Evolutionary conservation across 2,329 filamentous ascomycete genomes (phyloP).

Genomic region (Balansia obtecta): DNA sequence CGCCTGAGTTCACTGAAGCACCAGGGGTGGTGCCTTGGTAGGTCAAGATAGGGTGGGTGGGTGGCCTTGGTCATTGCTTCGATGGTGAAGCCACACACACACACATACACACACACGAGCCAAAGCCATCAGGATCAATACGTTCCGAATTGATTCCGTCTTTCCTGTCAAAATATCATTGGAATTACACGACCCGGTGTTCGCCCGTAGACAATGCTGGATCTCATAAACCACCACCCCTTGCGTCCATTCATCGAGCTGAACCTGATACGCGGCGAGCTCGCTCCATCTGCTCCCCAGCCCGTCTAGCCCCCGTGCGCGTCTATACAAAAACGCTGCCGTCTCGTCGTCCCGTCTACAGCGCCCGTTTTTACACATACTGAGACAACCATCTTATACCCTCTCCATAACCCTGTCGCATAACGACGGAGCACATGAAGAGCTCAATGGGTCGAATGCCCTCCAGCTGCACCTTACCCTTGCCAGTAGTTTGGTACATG

Average conservation of each 20-base stretch:
- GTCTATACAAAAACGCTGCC: neutral
- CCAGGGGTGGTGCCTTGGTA: too few species aligned
- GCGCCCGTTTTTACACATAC: slow-evolving; percentile 57
- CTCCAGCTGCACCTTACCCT: slow-evolving; percentile 87
- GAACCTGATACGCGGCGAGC: neutral
- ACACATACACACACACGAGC: too few species aligned
- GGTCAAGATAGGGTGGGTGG: too few species aligned
- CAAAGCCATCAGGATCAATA: neutral
- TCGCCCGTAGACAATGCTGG: slow-evolving; percentile 24
- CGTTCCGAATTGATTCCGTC: neutral
- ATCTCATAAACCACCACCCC: slow-evolving; percentile 14
- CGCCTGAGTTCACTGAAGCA: too few species aligned
- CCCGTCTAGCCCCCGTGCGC: neutral
- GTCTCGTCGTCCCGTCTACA: neutral
- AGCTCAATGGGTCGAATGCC: slow-evolving; percentile 91
- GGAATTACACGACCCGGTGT: slow-evolving; percentile 21
- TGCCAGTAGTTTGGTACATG: slow-evolving; percentile 90
- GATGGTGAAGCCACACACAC: too few species aligned
- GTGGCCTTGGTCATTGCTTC: too few species aligned
- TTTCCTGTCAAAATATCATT: slow-evolving; percentile 5
- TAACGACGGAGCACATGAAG: slow-evolving; percentile 98
- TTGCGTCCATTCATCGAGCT: slow-evolving; percentile 2
- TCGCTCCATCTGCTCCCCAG: neutral
- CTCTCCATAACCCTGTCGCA: slow-evolving; percentile 91
- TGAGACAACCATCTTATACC: slow-evolving; percentile 86